phyloP scores from a whole-genome alignment of 257 asterid species.

The Ballota nigra region DNA sequence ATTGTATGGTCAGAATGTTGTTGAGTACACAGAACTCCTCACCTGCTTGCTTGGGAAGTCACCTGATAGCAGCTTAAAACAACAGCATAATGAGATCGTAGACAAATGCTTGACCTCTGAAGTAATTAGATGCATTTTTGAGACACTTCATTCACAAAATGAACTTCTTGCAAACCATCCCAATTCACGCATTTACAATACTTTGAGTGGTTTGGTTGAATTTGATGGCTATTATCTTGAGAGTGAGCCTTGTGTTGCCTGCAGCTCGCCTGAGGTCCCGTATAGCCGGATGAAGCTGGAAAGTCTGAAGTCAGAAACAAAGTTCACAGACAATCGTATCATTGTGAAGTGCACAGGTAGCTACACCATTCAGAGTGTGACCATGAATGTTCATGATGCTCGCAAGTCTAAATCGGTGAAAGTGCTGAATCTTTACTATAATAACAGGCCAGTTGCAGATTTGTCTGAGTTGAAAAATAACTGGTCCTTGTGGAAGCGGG shows the following conservation, averaged over 20 bases:
- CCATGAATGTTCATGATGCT: slow-evolving; percentile 98
- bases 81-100: slow-evolving; percentile 63
- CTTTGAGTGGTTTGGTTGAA: slow-evolving; percentile 97
- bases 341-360: slow-evolving; percentile 99
- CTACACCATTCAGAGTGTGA: slow-evolving; percentile 95
- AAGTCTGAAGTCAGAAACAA: slow-evolving; percentile 94
- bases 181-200: slow-evolving; percentile 95
- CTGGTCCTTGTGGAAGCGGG: slow-evolving; percentile 99
- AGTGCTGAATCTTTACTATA: slow-evolving; percentile 93
- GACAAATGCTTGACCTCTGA: slow-evolving; percentile 89
- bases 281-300: slow-evolving; percentile 97
- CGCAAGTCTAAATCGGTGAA: slow-evolving; percentile 96
- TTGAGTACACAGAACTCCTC: slow-evolving; percentile 85
- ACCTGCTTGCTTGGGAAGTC: slow-evolving; percentile 79
- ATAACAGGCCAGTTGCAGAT: slow-evolving; percentile 99
- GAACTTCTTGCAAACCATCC: slow-evolving; percentile 99
- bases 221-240: slow-evolving; percentile 99
- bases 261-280: slow-evolving; percentile 99
- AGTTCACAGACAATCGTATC: slow-evolving; percentile 97
- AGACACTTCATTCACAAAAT: slow-evolving; percentile 91
- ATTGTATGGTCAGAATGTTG: slow-evolving; percentile 85
- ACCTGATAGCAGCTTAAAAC: slow-evolving; percentile 60
- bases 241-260: slow-evolving; percentile 99
- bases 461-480: slow-evolving; percentile 93
- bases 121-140: slow-evolving; percentile 74